A percentile compares a stretch with the other conserved stretches of the same genome.
Evolutionary conservation across 805 yeast genomes (phyloP).

Genomic region (Cyberlindnera mrakii): DNA sequence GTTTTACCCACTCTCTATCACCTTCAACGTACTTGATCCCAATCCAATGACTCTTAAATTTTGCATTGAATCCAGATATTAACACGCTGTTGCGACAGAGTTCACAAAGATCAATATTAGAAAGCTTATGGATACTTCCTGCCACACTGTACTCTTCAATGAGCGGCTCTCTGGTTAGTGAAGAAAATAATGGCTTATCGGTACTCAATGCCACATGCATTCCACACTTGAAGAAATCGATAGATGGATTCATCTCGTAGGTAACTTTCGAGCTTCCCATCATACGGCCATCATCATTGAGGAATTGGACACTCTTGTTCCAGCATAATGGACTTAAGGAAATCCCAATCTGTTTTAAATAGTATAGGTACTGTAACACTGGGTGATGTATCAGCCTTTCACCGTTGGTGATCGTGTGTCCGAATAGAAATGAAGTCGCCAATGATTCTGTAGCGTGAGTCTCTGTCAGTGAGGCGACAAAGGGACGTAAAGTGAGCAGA

Average conservation of each 20-base stretch:
- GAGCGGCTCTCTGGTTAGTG: conserved; percentile 23
- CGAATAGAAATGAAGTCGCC: conserved; percentile 19
- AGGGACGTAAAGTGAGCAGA: conserved; percentile 18
- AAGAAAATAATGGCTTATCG: conserved; percentile 21
- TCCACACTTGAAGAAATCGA: conserved; percentile 22
- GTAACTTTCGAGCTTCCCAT: conserved; percentile 3
- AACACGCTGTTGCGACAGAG: conserved; percentile 23
- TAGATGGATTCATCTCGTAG: conserved; percentile 19
- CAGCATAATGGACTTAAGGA: conserved; percentile 25
- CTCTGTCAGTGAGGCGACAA: conserved; percentile 18
- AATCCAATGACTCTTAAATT: conserved; percentile 24
- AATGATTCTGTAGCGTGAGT: conserved; percentile 22
- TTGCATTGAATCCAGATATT: conserved; percentile 21
- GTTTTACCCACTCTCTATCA: conserved; percentile 9
- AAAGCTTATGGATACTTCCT: conserved; percentile 21
- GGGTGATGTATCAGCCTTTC: conserved; percentile 20
- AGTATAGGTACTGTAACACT: conserved; percentile 21
- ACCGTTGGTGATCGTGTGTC: conserved; percentile 21
- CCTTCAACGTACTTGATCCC: conserved; percentile 15
- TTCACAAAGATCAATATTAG: conserved; percentile 24
- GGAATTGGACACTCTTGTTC: conserved; percentile 21
- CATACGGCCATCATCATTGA: conserved; percentile 20
- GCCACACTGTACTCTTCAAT: conserved; percentile 25
- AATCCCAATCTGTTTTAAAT: conserved; percentile 24
- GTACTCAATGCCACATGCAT: conserved; percentile 21